Evolutionary conservation across 148 eudicot species (phyloP), one percentile per base, ranked within the genome.

Genomic region (Vaccinium myrtillus): DNA sequence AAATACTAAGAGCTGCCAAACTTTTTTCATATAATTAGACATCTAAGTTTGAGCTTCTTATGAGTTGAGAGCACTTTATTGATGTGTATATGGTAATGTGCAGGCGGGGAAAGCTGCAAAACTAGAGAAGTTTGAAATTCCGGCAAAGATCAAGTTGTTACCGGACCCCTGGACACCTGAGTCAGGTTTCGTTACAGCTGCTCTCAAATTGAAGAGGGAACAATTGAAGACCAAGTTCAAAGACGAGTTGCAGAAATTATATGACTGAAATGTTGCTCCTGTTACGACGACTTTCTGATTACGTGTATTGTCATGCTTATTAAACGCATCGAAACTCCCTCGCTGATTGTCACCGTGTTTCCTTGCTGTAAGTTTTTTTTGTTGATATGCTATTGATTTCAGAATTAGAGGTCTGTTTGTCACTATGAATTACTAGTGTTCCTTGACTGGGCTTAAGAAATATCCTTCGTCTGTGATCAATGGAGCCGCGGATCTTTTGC

Each of bases 151-250:
- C 43, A 89, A 90, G 88, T 81, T 96, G 86, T 2, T 94, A 83
- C 92, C 94, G 1, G 98, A 96, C 8, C 92, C 97, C 4, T 96
- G 99, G 99, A 96, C 99, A 46, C 97, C 98, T 6, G 98, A 96
- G 81, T 92, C 98, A 0, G 99, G 99, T 83, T 83, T 96, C 84
- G 99, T 96, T 61, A 96, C 99, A 21, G 98, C 95, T 69, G 99
- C 99, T 56, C 91, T 96, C 12, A 96, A 96, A 81, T 50, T 96
- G 63, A 96, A 96, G 91, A 92, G 99, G 94, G 99, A 96, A 87
- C 95, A 86, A 84, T 30, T 96, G 88, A 96, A 96, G 89, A 54
- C 90, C 84, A 92, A 87, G 89, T 96, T 91, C 86, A 96, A 96
- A 80, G 90, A 90, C 85, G 99, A 90, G 69, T 93, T 96, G 46